Base-by-base conservation (phyloP, 306 rosid genomes). In the Sechiopsis laciniata region DNA sequence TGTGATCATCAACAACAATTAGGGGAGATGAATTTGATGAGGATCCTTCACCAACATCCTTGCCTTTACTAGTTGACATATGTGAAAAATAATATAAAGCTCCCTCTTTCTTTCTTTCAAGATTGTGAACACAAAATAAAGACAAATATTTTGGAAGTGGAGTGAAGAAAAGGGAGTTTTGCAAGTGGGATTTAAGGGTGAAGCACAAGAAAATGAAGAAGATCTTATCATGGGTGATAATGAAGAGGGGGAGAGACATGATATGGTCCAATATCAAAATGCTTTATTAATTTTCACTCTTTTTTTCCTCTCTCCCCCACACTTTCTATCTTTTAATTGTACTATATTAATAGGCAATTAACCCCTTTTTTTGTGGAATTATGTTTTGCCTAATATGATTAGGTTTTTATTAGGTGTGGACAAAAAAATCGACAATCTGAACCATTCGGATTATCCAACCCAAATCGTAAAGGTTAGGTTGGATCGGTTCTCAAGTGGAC, bases 211-310 rank as follows among this genome's bases (percentile, higher is more conserved):
- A 55, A 29, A 75, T n/a, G 72, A 76, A 63, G 52, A 58, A 77
- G 59, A 82, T 82, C 88, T 76, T 78, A 80, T 85, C 88, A 76
- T 67, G 22, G 76, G 56, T n/a, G 73, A 67, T 60, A 72, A 66
- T 74, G 85, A 77, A 85, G 83, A 80, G 86, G 82, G 55, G 89
- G 85, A 81, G 85, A 81, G 89, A 85, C 89, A 83, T 83, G 79
- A 51, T 60, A 78, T 83, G 85, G 89, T 85, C 66, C 86, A 72
- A 29, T 82, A 32, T 70, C 68, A 48, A 73, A 83, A 48, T 85
- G 87, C 87, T 83, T 85, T 85, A 78, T 78, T 61, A 61, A 29
- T 32, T 76, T 85, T 77, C 71, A 78, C 73, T 69, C 65, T 76
- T 75, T 85, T 82, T 76, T 79, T 74, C 76, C 79, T 78, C 79